A percentile compares a stretch with the other conserved stretches of the same genome.
Conservation (phyloP, 225 moss, liverwort and hornwort genomes). For the Marchantia paleacea region DNA sequence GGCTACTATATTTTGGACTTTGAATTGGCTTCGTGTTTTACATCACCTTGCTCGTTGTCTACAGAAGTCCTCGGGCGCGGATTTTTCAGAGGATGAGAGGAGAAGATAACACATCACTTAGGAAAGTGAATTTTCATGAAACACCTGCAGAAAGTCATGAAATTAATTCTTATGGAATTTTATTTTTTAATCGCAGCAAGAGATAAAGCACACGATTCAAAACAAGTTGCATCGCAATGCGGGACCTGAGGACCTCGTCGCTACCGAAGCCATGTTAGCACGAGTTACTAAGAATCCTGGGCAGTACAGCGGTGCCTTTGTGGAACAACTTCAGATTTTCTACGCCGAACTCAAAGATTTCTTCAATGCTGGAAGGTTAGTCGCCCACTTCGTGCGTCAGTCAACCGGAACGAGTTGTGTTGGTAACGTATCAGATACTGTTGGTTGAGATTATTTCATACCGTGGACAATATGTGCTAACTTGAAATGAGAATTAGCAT, state of each 20-base stretch:
- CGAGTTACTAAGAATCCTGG: conserved; percentile 67
- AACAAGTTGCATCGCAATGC: conserved; percentile 97
- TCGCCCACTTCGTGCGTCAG: background rate
- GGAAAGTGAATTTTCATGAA: background rate
- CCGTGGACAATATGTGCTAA: too few relatives aligned
- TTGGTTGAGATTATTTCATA: too few relatives aligned
- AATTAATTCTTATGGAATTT: background rate
- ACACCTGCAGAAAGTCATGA: background rate
- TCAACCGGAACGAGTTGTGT: background rate
- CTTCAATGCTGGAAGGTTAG: conserved; percentile 76
- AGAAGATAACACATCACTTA: background rate
- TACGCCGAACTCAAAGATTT: conserved; percentile 92
- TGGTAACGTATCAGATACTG: too few relatives aligned
- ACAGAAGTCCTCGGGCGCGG: too few relatives aligned
- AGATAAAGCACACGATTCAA: conserved; percentile 93
- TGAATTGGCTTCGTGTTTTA: too few relatives aligned
- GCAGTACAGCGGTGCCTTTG: conserved; percentile 72
- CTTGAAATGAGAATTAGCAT: too few relatives aligned
- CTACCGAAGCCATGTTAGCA: conserved; percentile 81
- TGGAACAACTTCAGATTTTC: conserved; percentile 75
- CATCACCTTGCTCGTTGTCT: too few relatives aligned
- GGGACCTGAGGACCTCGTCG: conserved; percentile 88
- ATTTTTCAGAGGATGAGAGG: too few relatives aligned
- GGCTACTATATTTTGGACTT: too few relatives aligned
- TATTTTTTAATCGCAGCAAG: conserved; percentile 9